phyloP scores from a whole-genome alignment of 2,329 filamentous ascomycete genomes.

The Aspergillus arachidicola region DNA sequence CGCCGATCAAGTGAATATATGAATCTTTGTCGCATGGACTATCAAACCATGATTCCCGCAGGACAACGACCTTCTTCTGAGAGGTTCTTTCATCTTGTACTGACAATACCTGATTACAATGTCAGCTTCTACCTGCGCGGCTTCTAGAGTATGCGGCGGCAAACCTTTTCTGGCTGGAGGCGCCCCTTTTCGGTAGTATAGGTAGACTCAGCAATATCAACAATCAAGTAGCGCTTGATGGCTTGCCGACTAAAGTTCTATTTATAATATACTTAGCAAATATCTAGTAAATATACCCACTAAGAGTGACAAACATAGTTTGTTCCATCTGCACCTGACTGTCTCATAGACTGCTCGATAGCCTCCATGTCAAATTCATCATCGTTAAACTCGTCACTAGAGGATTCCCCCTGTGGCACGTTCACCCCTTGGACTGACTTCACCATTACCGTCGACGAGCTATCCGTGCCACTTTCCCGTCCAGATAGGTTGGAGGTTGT shows the following conservation, averaged over 20 bases:
- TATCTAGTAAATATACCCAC: slow-evolving; percentile 32
- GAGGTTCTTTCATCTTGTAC: slow-evolving; percentile 77
- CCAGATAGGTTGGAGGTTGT: slow-evolving; percentile 22
- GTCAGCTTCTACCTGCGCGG: slow-evolving; percentile 21
- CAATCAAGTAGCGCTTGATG: slow-evolving; percentile 85
- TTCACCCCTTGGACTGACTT: slow-evolving; percentile 9
- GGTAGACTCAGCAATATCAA: slow-evolving; percentile 69
- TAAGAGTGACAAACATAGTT: slow-evolving; percentile 64
- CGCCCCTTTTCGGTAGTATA: slow-evolving; percentile 67
- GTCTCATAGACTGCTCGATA: slow-evolving; percentile 63
- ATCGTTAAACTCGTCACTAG: slow-evolving; percentile 74
- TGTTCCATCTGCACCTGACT: slow-evolving; percentile 69
- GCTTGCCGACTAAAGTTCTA: slow-evolving; percentile 64
- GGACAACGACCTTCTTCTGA: slow-evolving; percentile 66
- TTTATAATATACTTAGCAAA: slow-evolving; percentile 69
- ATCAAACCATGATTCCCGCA: slow-evolving; percentile 85
- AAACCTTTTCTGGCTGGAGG: slow-evolving; percentile 71
- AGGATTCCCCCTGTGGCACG: slow-evolving; percentile 41
- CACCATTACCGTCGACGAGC: background rate
- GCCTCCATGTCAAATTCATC: slow-evolving; percentile 62
- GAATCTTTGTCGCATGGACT: slow-evolving; percentile 73
- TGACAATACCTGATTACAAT: slow-evolving; percentile 65
- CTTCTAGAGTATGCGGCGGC: slow-evolving; percentile 18
- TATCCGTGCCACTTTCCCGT: slow-evolving; percentile 3
- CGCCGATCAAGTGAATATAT: slow-evolving; percentile 83